Evolutionary conservation across 2,329 filamentous ascomycete genomes (phyloP).

Genomic region (Sporothrix protearum): DNA sequence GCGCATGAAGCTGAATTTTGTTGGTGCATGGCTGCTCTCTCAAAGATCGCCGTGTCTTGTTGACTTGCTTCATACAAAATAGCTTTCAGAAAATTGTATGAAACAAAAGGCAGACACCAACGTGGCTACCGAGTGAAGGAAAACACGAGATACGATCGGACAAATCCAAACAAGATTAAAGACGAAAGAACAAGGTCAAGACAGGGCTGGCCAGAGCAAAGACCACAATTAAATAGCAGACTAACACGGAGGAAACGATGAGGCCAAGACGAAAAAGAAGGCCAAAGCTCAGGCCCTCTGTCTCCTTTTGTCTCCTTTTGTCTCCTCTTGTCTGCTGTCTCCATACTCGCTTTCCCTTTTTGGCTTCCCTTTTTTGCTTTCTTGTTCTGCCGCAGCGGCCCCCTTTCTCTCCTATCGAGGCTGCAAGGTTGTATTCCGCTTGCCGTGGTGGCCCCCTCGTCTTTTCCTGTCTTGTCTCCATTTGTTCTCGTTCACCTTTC

Average conservation of each 20-base stretch:
- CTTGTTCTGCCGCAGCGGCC: not conserved
- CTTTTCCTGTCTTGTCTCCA: not conserved
- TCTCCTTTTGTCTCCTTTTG: not conserved
- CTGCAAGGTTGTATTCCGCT: constrained; percentile 9
- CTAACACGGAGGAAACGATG: not conserved
- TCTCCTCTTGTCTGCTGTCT: not conserved
- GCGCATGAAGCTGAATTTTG: not conserved
- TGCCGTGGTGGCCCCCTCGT: not conserved
- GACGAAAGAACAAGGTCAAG: not conserved
- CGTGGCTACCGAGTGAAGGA: not conserved
- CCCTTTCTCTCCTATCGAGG: not conserved
- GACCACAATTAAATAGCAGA: not conserved
- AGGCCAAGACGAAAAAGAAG: constrained; percentile 5
- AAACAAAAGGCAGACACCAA: not conserved
- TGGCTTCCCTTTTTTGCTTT: not conserved
- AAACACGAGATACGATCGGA: not conserved
- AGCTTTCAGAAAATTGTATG: not conserved
- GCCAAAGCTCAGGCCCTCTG: constrained; percentile 4
- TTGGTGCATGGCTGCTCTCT: not conserved
- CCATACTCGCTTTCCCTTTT: not conserved
- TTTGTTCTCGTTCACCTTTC: not conserved
- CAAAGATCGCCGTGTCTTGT: not conserved
- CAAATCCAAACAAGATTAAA: not conserved
- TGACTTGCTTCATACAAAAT: not conserved
- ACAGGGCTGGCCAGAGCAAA: not conserved